Evolutionary conservation across 805 yeast genomes (phyloP).

Genomic region (Myxozyma udenii): DNA sequence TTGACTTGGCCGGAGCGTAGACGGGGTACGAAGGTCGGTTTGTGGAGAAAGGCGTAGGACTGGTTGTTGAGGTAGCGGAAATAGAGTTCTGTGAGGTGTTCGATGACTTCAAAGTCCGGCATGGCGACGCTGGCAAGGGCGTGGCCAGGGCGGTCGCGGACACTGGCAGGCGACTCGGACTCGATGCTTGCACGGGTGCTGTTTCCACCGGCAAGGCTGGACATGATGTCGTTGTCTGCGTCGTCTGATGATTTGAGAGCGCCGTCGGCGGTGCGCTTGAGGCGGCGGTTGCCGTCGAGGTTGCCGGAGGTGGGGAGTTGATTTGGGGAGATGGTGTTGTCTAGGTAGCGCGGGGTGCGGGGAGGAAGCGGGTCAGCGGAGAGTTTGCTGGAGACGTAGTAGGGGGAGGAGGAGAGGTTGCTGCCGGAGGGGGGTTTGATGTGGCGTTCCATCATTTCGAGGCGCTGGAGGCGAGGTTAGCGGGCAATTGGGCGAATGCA

Average conservation of each 20-base stretch:
- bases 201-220: conserved; percentile 5
- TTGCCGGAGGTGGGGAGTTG: neutral
- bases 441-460: conserved; percentile 31
- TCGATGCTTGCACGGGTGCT: conserved; percentile 2
- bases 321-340: neutral
- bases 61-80: conserved; percentile 38
- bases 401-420: conserved; percentile 22
- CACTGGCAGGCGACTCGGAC: conserved; percentile 23
- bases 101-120: conserved; percentile 34
- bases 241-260: conserved; percentile 18
- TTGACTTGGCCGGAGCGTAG: conserved; percentile 35
- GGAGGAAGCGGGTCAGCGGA: conserved; percentile 11
- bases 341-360: neutral
- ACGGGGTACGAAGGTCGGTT: conserved; percentile 35
- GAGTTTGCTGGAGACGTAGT: conserved; percentile 18
- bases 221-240: conserved; percentile 16
- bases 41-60: conserved; percentile 39
- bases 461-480: conserved; percentile 14
- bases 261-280: conserved; percentile 26
- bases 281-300: neutral
- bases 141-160: conserved; percentile 17
- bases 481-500: neutral
- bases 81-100: conserved; percentile 38
- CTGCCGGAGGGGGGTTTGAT: conserved; percentile 26
- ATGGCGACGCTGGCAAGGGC: conserved; percentile 18